Conservation (phyloP, 2,329 filamentous ascomycete species). For the Xylaria sp. region DNA sequence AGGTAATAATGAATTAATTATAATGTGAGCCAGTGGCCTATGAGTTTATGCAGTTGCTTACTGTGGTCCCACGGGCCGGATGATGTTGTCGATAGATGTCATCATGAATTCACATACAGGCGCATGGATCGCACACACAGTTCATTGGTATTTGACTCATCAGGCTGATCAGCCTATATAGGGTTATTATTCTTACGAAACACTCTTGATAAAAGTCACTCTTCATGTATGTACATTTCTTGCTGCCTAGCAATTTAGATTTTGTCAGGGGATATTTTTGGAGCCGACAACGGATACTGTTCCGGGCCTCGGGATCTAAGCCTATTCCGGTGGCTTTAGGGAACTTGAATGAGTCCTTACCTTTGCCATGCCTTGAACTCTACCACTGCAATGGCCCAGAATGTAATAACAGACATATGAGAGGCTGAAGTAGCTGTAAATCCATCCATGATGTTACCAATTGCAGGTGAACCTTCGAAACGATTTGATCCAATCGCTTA, state of each 20-base stretch:
- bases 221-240: background rate
- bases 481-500: no score
- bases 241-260: conserved; percentile 1
- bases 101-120: conserved; percentile 19
- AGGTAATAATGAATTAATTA: background rate
- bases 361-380: no score
- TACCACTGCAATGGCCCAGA: no score
- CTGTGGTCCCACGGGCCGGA: conserved; percentile 38
- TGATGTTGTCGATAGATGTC: conserved; percentile 30
- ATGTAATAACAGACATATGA: no score
- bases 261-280: no score
- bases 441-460: no score
- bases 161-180: background rate
- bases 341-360: no score
- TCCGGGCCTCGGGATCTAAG: no score
- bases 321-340: background rate
- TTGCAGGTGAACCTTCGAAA: no score
- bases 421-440: no score
- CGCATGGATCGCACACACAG: background rate
- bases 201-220: background rate
- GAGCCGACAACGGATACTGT: no score
- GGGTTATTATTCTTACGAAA: background rate
- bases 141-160: background rate
- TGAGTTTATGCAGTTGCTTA: conserved; percentile 26
- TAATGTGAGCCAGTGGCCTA: background rate